Evolutionary conservation across 768 basidiomycete genomes (phyloP), one percentile per base, ranked within the genome.

Genomic region (Boletus vermiculosoides): DNA sequence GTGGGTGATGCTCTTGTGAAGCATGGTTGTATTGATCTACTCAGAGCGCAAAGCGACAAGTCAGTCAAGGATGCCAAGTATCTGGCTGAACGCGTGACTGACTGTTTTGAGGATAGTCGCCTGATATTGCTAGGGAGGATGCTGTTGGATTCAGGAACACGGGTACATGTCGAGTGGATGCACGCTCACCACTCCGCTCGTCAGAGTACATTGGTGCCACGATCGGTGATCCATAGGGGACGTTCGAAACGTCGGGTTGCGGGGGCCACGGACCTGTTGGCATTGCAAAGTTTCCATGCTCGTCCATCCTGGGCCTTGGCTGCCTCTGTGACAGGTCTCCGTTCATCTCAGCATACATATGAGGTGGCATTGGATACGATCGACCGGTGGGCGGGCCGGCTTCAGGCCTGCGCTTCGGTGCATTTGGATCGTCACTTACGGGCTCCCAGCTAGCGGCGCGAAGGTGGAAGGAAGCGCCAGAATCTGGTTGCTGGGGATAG

Each of bases 391-490:
- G 59, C 47, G 68, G 60, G 9, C 73, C 74, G 53, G 63, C 59
- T 45, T 76, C 75, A 56, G 67, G 61, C 60, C 70, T 73, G 56
- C 73, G 72, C 36, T 73, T 71, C 49, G 67, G 64, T 46, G 74
- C 70, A 28, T 69, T 75, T 61, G 69, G 72, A 68, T 66, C 71
- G 59, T 72, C 76, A 50, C 62, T 71, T 46, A 61, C 72, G 51
- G 61, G 66, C 30, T 78, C 78, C 85, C 86, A 87, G 63, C 71
- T 83, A 6, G 86, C 86, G 12, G 84, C 81, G 40, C 83, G 78
- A n/a, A 87, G 79, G 64, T 81, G 77, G 63, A 78, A 87, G 23
- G 78, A 68, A 12, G 74, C 53, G 12, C 54, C 61, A 34, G 73
- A 63, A 1, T 71, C 72, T 12, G 63, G 65, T 10, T 71, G 67